Evolutionary conservation across 148 eudicot genomes (phyloP).

Genomic region (Simmondsia chinensis): DNA sequence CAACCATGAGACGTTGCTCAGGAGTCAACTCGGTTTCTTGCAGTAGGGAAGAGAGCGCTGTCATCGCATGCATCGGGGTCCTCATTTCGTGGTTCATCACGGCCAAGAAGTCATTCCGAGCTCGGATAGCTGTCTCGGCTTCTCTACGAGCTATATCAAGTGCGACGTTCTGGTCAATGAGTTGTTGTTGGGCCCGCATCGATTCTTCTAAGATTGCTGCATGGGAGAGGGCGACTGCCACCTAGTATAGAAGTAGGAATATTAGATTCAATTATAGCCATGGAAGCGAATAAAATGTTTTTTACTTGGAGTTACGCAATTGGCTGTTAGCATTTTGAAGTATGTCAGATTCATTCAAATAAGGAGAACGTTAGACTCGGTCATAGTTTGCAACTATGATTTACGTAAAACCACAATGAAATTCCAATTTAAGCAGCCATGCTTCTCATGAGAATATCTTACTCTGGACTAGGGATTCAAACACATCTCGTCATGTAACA

Average conservation of each 20-base stretch:
- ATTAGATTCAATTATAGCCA: neutral
- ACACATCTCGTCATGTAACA: no score
- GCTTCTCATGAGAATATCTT: no score
- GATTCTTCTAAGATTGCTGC: constrained; percentile 96
- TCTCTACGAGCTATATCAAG: constrained; percentile 90
- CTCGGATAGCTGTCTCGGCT: constrained; percentile 89
- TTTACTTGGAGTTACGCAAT: no score
- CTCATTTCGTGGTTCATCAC: constrained; percentile 99
- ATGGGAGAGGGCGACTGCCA: constrained; percentile 98
- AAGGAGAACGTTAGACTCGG: no score
- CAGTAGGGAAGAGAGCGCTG: constrained; percentile 76
- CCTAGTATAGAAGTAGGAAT: constrained; percentile 31
- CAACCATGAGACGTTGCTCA: constrained; percentile 92
- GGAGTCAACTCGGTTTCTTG: constrained; percentile 78
- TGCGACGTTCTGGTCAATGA: constrained; percentile 88
- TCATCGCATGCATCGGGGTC: constrained; percentile 90
- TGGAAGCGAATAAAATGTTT: no score
- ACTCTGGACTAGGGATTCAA: no score
- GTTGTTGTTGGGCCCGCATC: constrained; percentile 89
- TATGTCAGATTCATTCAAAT: no score
- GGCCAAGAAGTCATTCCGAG: constrained; percentile 92
- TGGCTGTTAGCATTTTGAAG: no score
- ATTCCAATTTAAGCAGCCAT: no score
- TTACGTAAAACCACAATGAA: no score
- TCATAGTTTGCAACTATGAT: no score